phyloP scores from a whole-genome alignment of 106 monocot genomes.

The Allium fistulosum region DNA sequence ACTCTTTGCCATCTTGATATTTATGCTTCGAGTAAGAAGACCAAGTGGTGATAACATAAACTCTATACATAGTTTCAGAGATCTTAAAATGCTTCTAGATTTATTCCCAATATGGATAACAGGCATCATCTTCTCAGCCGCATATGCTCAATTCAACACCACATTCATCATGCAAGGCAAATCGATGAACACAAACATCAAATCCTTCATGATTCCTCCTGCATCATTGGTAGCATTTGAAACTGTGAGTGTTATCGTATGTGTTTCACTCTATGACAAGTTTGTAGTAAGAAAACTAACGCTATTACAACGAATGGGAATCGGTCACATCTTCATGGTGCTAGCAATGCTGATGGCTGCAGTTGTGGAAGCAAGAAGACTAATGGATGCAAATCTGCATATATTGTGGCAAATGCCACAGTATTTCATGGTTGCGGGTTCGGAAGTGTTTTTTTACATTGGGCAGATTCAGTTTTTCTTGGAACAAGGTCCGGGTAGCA shows the following conservation, averaged over 20 bases:
- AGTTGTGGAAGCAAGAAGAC: constrained; percentile 26
- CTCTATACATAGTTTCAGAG: constrained; percentile 3
- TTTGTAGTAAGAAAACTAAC: constrained; percentile 2
- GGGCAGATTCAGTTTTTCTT: constrained; percentile 60
- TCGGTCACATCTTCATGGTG: constrained; percentile 17
- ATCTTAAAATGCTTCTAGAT: constrained; percentile 43
- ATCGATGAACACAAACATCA: constrained; percentile 34
- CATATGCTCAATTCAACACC: constrained; percentile 41
- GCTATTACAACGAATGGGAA: constrained; percentile 30
- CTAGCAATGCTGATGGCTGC: constrained; percentile 28
- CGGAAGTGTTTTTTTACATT: constrained; percentile 33
- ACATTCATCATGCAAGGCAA: constrained; percentile 61
- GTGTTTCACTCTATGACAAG: constrained; percentile 11
- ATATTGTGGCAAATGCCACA: constrained; percentile 45
- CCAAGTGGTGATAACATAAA: constrained; percentile 21
- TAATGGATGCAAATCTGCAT: constrained; percentile 3
- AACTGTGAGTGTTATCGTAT: constrained; percentile 26
- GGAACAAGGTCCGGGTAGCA: constrained; percentile 33
- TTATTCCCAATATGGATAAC: constrained; percentile 61
- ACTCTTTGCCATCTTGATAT: constrained; percentile 14
- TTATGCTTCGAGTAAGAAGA: constrained; percentile 7
- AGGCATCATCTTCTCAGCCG: constrained; percentile 26
- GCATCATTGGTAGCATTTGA: constrained; percentile 49
- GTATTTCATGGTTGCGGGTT: constrained; percentile 27
- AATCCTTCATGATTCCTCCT: constrained; percentile 41